These are phyloP conservation scores for Nymphaea thermarum DNA, from an alignment of 164 flowering plant species.

Conservation along the genomic window DNA sequence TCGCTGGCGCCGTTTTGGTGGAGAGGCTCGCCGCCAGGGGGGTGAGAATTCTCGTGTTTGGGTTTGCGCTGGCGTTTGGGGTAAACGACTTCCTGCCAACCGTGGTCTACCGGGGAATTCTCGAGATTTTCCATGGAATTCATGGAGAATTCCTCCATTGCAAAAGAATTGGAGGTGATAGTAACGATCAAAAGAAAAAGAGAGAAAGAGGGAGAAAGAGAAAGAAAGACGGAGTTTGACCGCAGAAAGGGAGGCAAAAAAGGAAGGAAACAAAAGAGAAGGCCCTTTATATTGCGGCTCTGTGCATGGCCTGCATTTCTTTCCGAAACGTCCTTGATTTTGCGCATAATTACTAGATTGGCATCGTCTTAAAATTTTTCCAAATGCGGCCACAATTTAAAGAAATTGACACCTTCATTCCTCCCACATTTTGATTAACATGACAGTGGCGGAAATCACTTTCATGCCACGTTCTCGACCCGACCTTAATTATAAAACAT, in stretches of 20 bases:
- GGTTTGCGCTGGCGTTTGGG: conserved; percentile 31
- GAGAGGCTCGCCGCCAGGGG: not conserved
- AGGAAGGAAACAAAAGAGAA: not conserved
- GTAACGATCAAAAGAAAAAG: no score
- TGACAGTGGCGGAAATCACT: no score
- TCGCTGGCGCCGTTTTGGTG: not conserved
- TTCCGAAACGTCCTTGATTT: not conserved
- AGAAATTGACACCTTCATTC: no score
- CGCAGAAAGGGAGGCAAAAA: not conserved
- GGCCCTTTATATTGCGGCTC: not conserved
- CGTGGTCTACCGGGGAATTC: conserved; percentile 26
- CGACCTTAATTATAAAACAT: no score
- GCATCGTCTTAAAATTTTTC: no score
- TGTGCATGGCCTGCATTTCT: not conserved
- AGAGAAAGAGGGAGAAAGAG: not conserved
- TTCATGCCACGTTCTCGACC: no score
- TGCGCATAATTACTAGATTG: no score
- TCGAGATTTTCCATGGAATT: not conserved
- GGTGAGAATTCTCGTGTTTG: not conserved
- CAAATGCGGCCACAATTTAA: no score
- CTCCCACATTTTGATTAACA: no score
- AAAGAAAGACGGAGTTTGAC: not conserved
- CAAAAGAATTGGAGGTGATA: no score
- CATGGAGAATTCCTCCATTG: not conserved
- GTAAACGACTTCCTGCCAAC: conserved; percentile 85